Evolutionary conservation across 805 yeast genomes (phyloP).

Genomic region (Tetrapisispora phaffii): DNA sequence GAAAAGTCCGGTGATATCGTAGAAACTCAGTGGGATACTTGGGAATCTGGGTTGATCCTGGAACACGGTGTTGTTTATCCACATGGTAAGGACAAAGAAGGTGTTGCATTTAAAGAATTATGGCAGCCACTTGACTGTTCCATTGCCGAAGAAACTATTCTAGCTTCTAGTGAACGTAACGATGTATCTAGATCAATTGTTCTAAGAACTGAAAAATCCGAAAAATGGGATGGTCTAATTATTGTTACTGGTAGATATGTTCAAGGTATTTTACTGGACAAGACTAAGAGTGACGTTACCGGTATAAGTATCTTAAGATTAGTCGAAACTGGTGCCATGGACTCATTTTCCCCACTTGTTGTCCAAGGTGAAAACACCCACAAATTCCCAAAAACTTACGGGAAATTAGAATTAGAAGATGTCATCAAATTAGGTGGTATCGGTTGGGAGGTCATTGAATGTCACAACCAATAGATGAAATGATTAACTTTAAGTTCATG

Average conservation of each 20-base stretch:
- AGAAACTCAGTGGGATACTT: conserved; percentile 24
- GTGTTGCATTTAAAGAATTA: conserved; percentile 25
- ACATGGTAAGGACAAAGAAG: conserved; percentile 20
- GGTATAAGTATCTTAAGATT: conserved; percentile 26
- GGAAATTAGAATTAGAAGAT: conserved; percentile 16
- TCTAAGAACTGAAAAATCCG: conserved; percentile 16
- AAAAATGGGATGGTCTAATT: conserved; percentile 22
- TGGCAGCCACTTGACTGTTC: conserved; percentile 30
- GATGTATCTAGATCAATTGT: conserved; percentile 18
- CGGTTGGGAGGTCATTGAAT: conserved; percentile 28
- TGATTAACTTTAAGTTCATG: background rate
- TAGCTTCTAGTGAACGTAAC: conserved; percentile 5
- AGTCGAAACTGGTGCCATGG: conserved; percentile 12
- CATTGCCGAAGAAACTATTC: conserved; percentile 14
- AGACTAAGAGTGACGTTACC: conserved; percentile 10
- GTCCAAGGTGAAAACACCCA: conserved; percentile 20
- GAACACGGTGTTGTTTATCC: conserved; percentile 29
- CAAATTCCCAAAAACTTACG: conserved; percentile 23
- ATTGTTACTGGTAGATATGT: conserved; percentile 27
- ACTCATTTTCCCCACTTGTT: conserved; percentile 7
- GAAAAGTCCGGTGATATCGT: conserved; percentile 22
- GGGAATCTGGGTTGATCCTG: conserved; percentile 28
- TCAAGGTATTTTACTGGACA: conserved; percentile 27
- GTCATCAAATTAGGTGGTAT: conserved; percentile 16
- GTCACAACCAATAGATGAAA: background rate